Percentiles rank a stretch among this genome's conserved stretches.
Conservation (phyloP, 306 rosid genomes). For the apple (Malus domestica) region DNA sequence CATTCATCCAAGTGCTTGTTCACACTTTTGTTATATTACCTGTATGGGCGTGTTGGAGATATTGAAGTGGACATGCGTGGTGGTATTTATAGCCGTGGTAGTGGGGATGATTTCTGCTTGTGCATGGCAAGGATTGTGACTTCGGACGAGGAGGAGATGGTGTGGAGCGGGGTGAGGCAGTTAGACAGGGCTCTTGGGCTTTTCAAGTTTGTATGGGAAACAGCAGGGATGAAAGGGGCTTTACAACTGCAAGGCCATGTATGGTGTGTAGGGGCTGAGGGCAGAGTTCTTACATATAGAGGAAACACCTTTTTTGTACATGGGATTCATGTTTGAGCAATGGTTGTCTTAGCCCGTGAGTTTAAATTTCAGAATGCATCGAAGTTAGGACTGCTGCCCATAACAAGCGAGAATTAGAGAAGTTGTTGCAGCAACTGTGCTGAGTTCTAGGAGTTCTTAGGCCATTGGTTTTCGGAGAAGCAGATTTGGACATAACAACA, state of each 20-base stretch:
- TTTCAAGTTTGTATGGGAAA: constrained; percentile 83
- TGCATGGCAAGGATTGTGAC: constrained; percentile 77
- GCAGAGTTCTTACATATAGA: constrained; percentile 49
- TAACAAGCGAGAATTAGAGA: not conserved
- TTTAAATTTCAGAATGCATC: not conserved
- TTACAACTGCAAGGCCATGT: constrained; percentile 77
- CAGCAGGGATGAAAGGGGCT: constrained; percentile 57
- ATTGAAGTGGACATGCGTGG: constrained; percentile 73
- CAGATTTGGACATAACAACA: not conserved
- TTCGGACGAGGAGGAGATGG: constrained; percentile 53
- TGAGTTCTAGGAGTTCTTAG: not conserved
- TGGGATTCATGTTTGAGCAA: constrained; percentile 42
- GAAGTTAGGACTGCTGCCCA: not conserved
- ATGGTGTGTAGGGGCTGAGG: constrained; percentile 67
- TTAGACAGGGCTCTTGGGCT: constrained; percentile 65
- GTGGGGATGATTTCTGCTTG: constrained; percentile 38
- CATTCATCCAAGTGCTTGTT: constrained; percentile 80
- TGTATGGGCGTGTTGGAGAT: constrained; percentile 54
- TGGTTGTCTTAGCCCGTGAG: not conserved
- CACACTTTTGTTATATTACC: constrained; percentile 62
- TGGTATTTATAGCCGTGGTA: constrained; percentile 38
- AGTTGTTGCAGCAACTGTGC: not conserved
- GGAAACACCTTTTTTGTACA: constrained; percentile 55
- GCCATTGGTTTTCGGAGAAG: too few species aligned
- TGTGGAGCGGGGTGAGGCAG: constrained; percentile 74